Conservation (phyloP, 257 asterid species). For the Phtheirospermum japonicum region DNA sequence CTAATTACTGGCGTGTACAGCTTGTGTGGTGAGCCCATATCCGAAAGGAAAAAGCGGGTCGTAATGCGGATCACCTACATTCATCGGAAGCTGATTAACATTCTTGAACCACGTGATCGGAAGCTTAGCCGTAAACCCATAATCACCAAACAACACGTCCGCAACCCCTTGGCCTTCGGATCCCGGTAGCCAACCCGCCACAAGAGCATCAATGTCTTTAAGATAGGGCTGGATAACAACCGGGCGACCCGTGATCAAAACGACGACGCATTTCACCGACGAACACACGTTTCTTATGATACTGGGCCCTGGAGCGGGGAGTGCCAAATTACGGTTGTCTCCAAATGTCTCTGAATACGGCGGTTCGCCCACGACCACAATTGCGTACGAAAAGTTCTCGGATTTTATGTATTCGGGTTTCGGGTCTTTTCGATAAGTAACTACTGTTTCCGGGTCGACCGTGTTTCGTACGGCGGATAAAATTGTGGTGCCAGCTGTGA, state of each 20-base stretch:
- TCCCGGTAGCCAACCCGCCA: slow-evolving; percentile 47
- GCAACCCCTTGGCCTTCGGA: slow-evolving; percentile 40
- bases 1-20: too few relatives aligned
- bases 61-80: slow-evolving; percentile 33
- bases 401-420: slow-evolving; percentile 18
- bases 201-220: slow-evolving; percentile 31
- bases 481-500: slow-evolving; percentile 39
- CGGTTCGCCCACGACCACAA: slow-evolving; percentile 39
- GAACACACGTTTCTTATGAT: slow-evolving; percentile 29
- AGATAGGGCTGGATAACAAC: slow-evolving; percentile 34
- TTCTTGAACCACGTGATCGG: slow-evolving; percentile 33
- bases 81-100: slow-evolving; percentile 41
- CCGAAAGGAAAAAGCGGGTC: slow-evolving; percentile 34
- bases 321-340: slow-evolving; percentile 33
- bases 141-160: slow-evolving; percentile 37
- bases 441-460: slow-evolving; percentile 27
- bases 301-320: slow-evolving; percentile 31
- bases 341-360: slow-evolving; percentile 38
- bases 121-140: slow-evolving; percentile 33
- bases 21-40: slow-evolving; percentile 28
- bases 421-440: slow-evolving; percentile 28
- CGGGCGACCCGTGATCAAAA: slow-evolving; percentile 38
- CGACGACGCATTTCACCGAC: slow-evolving; percentile 32
- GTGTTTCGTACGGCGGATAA: slow-evolving; percentile 23
- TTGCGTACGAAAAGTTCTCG: slow-evolving; percentile 30